Conservation (phyloP, 139 green algal species). For the Chlorella sp. region DNA sequence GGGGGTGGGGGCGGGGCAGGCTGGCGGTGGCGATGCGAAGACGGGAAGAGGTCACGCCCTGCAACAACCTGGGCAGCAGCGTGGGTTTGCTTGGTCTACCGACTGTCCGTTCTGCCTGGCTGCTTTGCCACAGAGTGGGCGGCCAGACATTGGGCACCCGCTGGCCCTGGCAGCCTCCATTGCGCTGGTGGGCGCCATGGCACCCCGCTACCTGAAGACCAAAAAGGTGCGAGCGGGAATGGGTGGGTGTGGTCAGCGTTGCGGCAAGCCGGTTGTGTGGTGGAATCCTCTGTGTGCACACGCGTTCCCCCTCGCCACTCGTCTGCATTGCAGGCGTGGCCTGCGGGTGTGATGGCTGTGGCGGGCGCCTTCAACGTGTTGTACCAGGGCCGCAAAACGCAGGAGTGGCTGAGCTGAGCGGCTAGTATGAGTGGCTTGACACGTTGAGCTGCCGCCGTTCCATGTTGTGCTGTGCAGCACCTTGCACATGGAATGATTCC, state of each 20-base stretch:
- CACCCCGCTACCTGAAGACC: neutral
- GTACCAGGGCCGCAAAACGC: conserved; percentile 34
- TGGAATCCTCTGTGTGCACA: too few species aligned
- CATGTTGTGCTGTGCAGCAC: too few species aligned
- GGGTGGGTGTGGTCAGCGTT: neutral
- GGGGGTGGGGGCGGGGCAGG: neutral
- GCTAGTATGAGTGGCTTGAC: neutral
- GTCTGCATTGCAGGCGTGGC: conserved; percentile 31
- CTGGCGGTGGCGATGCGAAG: too few species aligned
- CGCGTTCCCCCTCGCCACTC: too few species aligned
- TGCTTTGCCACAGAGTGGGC: conserved; percentile 1
- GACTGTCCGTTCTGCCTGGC: too few species aligned
- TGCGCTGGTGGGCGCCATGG: conserved; percentile 31
- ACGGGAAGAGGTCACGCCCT: too few species aligned
- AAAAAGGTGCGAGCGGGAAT: neutral
- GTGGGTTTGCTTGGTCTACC: neutral
- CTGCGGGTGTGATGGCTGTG: conserved; percentile 22
- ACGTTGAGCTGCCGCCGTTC: neutral
- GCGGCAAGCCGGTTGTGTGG: too few species aligned
- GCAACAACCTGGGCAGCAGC: neutral
- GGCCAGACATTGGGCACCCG: conserved; percentile 26
- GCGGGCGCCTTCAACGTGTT: neutral
- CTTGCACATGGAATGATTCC: too few species aligned
- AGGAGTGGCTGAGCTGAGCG: conserved; percentile 29
- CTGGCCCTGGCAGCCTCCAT: conserved; percentile 17